Evolutionary conservation across 176 grass and related monocot genomes (phyloP), one percentile per base, ranked within the genome.

Genomic region (Thalia dealbata): DNA sequence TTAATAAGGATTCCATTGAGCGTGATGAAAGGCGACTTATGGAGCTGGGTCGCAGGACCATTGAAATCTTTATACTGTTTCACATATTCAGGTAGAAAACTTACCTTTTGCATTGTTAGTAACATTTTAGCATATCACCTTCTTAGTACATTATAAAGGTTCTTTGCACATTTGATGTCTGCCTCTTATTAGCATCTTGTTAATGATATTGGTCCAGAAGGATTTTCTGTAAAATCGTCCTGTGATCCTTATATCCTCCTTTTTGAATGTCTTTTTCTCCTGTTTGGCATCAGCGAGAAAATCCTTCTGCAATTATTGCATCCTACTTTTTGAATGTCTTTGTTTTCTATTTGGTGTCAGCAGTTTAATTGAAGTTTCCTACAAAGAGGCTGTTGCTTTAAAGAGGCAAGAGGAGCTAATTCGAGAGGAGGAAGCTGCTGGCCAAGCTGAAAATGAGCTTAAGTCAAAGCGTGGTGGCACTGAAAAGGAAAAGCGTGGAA

Each of bases 401-500:
- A 90, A 83, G 71, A 91, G 87, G 61, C 95, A 99, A 84, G 95
- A 99, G 74, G 90, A 99, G 72, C 89, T 99, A 7, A 99, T 99
- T 83, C 90, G 90, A 72, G 93, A 97, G 79, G 93, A 96, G 74
- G 93, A 97, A 91, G 87, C 88, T 63, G 85, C 85, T 77, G 86
- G 82, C 64, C 82, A 88, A 50, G 86, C 81, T 52, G 88, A 92
- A 80, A 83, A 81, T 67, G 85, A 93, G 71, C 83, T 93, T 59
- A 90, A 84, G 80, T 82, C 76, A 71, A 99, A 99, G 76, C 82
- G 84, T 73, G 76, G 70, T 67, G 82, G 82, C 50, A 75, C 72
- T 80, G 90, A 92, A 81, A 92, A 92, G 81, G 89, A 97, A 71
- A 92, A 90, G 30, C 86, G 89, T 61, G 75, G 88, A 79, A 92